Base-by-base conservation (phyloP, 805 yeast genomes). In the Teunomyces gatunensis region DNA sequence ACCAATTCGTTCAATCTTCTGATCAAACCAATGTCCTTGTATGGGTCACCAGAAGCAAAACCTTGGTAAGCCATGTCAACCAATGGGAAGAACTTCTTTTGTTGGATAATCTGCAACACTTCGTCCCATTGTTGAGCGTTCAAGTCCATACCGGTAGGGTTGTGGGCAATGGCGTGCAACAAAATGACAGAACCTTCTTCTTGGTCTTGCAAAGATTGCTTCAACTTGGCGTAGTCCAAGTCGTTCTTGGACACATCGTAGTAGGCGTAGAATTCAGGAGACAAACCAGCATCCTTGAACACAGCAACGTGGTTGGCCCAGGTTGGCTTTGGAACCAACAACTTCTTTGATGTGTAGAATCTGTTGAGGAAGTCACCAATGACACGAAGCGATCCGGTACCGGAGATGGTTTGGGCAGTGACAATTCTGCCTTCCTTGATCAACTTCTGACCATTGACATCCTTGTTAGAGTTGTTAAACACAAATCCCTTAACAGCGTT, bases 51-150 rank as follows among this genome's bases (percentile, higher is more conserved):
- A 3, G 95, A 81, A 42, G 95, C 89, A 60, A 92, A 88, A 20
- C 97, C 98, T 71, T 91, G 97, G 74, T 91, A 91, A 2, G 97
- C 97, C 83, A 86, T 83, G 73, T 91, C 98, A 52, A 91, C 81
- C 63, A 92, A 75, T 35, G 96, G 96, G 66, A 87, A 78, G 59
- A 88, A 79, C 39, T 77, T 71, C 63, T 80, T 79, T 42, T 73
- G 65, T 56, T 78, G 69, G 35, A 87, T 63, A 29, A 84, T 80
- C 42, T 84, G 81, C 58, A 87, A 74, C 34, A 92, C 87, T 64
- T 78, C 69, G 51, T 78, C 75, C 97, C 96, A 90, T 64, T 91
- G 89, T 53, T 81, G 87, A 23, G 71, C 68, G 13, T 89, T 81
- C 51, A 96, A 94, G 64, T 91, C 97, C 65, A 91, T 83, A 54